These are phyloP conservation scores for Cyberlindnera petersonii DNA, from an alignment of 805 yeast genomes.

Conservation along the genomic window DNA sequence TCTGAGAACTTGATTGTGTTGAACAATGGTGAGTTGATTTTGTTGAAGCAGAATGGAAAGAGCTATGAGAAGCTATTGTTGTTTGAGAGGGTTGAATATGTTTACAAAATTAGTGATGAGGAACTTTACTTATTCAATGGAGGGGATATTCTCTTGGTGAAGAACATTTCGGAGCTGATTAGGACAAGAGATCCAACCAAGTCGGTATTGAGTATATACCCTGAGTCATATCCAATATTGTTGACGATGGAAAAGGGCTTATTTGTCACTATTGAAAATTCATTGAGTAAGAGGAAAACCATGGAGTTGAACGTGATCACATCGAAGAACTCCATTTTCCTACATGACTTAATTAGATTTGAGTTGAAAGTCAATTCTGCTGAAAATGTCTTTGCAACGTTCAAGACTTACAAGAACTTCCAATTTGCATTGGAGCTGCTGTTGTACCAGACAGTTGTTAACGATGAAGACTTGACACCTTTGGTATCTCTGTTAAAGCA, in stretches of 20 bases:
- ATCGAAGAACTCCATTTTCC: slow-evolving; percentile 37
- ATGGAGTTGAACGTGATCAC: slow-evolving; percentile 33
- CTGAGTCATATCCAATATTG: slow-evolving; percentile 29
- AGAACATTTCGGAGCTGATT: slow-evolving; percentile 15
- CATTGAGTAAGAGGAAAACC: slow-evolving; percentile 27
- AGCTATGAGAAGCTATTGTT: slow-evolving; percentile 17
- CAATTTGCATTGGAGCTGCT: slow-evolving; percentile 44
- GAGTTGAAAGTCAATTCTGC: slow-evolving; percentile 29
- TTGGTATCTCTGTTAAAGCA: slow-evolving; percentile 22
- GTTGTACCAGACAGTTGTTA: slow-evolving; percentile 33
- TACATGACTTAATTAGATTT: slow-evolving; percentile 43
- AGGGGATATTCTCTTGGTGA: slow-evolving; percentile 28
- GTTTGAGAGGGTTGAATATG: slow-evolving; percentile 26
- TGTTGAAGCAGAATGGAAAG: slow-evolving; percentile 13
- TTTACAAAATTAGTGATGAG: slow-evolving; percentile 23
- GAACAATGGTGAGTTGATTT: slow-evolving; percentile 25
- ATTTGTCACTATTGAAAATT: slow-evolving; percentile 40
- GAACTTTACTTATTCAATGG: slow-evolving; percentile 38
- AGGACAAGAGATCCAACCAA: slow-evolving; percentile 8
- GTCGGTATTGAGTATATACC: slow-evolving; percentile 26
- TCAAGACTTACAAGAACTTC: slow-evolving; percentile 33
- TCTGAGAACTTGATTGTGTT: slow-evolving; percentile 23
- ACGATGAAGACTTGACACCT: slow-evolving; percentile 20
- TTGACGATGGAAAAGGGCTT: slow-evolving; percentile 30
- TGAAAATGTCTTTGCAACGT: slow-evolving; percentile 21